These are phyloP conservation scores for Lepiota brunneoincarnata DNA, from an alignment of 768 basidiomycete genomes.

Conservation along the genomic window DNA sequence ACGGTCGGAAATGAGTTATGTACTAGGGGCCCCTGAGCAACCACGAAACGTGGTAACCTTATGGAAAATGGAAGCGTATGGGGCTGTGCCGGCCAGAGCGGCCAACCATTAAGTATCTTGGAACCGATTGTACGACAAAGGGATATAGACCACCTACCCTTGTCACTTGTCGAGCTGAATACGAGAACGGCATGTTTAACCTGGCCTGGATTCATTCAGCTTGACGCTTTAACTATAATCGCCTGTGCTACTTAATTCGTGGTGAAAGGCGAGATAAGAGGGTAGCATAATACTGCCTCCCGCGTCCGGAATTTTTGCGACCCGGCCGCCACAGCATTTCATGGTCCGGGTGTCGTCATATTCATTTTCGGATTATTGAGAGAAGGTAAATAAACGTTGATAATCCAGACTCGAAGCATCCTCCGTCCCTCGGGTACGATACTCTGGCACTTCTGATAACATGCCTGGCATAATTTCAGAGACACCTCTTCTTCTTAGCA, in stretches of 20 bases:
- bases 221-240: background rate
- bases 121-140: background rate
- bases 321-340: slow-evolving; percentile 19
- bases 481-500: too few relatives aligned
- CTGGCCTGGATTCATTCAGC: slow-evolving; percentile 18
- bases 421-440: background rate
- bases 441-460: background rate
- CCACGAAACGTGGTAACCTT: background rate
- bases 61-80: background rate
- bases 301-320: slow-evolving; percentile 20
- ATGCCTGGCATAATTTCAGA: background rate
- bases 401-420: slow-evolving; percentile 13
- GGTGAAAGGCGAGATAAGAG: slow-evolving; percentile 22
- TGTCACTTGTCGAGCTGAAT: slow-evolving; percentile 68
- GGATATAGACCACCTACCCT: slow-evolving; percentile 37
- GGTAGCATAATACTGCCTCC: slow-evolving; percentile 33
- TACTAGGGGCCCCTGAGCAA: background rate
- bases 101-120: background rate
- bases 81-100: background rate
- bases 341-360: slow-evolving; percentile 18
- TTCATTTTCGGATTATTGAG: slow-evolving; percentile 1
- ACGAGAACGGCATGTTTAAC: slow-evolving; percentile 60
- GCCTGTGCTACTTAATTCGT: too few relatives aligned
- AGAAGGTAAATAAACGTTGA: slow-evolving; percentile 16
- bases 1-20: slow-evolving; percentile 9